Base-by-base conservation (phyloP, 768 basidiomycete genomes). In the Kwoniella sp. region DNA sequence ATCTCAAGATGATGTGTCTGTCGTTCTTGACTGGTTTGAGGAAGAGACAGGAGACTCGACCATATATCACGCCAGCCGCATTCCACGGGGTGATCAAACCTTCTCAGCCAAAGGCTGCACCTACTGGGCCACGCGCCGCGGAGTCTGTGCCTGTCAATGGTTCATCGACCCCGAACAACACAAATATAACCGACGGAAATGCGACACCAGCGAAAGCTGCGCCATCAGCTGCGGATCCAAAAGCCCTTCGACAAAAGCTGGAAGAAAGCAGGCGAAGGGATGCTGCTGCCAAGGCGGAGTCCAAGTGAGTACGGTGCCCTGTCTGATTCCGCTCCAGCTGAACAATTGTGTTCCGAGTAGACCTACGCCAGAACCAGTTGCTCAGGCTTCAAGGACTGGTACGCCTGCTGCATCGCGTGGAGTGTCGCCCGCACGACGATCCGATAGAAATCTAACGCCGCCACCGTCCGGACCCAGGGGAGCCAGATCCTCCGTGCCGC, bases 381-480 rank as follows among this genome's bases (percentile, higher is more conserved):
- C 20, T 31, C 22, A 19, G 31, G 26, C n/a, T 23, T 17, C 20
- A 6, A 51, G 39, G 19, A 42, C 59, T 12, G 43, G 28, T 8
- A 27, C 60, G 6, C 36, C 33, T 2, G 4, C 23, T 34, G 25
- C 26, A 8, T 47, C 52, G 12, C 37, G 52, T 5, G 41, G 50
- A 3, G 36, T 37, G 12, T 46, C 53, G 4, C 53, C 57, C 2
- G 56, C 57, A 6, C 25, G 43, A 20, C 12, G 28, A n/a, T 10
- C 22, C 5, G 38, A 31, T 6, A 10, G 28, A 5, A 28, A n/a
- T 32, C 33, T 50, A 5, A 36, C 46, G 17, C 38, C 53, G 6
- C 53, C 57, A 14, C 62, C 65, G 8, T 55, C 59, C 12, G 65
- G 59, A 11, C 65, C 65, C 14, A 39, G 62, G 28, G 54, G 49